Evolutionary conservation across 2,329 filamentous ascomycete genomes (phyloP).

Genomic region (Didymosphaeria variabile): DNA sequence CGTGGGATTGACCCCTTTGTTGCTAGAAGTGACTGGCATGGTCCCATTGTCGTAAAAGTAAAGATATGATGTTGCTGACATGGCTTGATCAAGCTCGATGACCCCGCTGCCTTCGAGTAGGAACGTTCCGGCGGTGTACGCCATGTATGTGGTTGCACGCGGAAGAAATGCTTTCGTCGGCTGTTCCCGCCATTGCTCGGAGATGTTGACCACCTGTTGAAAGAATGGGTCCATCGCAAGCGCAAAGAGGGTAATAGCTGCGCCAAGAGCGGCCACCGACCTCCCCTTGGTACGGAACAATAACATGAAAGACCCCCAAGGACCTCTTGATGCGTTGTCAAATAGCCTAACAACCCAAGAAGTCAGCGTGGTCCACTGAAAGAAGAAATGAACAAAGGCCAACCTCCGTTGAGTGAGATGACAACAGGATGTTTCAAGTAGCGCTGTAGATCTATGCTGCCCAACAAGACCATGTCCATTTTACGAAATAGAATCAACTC

Average conservation of each 20-base stretch:
- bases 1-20: too few species aligned
- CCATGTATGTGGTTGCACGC: too few species aligned
- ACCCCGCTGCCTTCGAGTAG: too few species aligned
- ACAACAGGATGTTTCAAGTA: constrained; percentile 4
- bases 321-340: constrained; percentile 22
- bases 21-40: constrained; percentile 1
- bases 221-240: constrained; percentile 32
- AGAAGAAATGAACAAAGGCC: constrained; percentile 1
- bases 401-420: neutral
- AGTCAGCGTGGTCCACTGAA: constrained; percentile 7
- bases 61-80: neutral
- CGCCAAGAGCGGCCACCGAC: constrained; percentile 24
- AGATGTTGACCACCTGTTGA: constrained; percentile 27
- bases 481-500: neutral
- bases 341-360: constrained; percentile 12
- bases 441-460: constrained; percentile 8
- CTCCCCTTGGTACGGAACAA: constrained; percentile 21
- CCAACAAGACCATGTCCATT: neutral
- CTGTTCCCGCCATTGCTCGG: constrained; percentile 16
- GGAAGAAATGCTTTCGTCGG: neutral
- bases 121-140: too few species aligned
- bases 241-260: constrained; percentile 25
- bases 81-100: constrained; percentile 10
- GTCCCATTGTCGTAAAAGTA: constrained; percentile 20
- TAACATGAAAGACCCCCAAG: constrained; percentile 23